Conservation (phyloP, 306 rosid genomes). For the Trichosanthes cucumerina region DNA sequence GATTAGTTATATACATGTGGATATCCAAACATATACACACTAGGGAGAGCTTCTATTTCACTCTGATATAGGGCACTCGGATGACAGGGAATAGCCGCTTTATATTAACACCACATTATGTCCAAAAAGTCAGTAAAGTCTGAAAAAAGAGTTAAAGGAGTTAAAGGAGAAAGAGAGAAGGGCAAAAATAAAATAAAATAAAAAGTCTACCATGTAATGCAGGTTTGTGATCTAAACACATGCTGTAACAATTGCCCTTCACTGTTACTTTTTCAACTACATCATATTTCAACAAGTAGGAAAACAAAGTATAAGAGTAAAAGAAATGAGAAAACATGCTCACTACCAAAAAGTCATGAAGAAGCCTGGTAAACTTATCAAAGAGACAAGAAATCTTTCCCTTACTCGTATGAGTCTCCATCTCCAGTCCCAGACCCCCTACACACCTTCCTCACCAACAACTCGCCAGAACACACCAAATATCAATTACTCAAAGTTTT, state of each 20-base stretch:
- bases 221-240: background rate
- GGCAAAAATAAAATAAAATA: background rate
- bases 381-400: background rate
- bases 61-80: slow-evolving; percentile 1
- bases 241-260: background rate
- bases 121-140: background rate
- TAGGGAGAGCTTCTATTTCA: background rate
- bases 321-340: background rate
- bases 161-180: background rate
- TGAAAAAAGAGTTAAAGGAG: background rate
- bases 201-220: background rate
- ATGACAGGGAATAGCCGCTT: background rate
- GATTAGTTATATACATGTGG: slow-evolving; percentile 2
- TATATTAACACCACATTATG: background rate
- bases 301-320: background rate
- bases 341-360: background rate
- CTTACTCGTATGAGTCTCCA: background rate
- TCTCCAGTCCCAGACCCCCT: too few relatives aligned
- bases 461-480: background rate
- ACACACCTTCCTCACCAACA: background rate
- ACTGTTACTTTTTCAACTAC: background rate
- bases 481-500: background rate
- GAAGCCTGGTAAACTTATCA: background rate
- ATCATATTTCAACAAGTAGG: background rate
- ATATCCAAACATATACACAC: background rate